Evolutionary conservation across 2,329 filamentous ascomycete species (phyloP), one percentile per base, ranked within the genome.

Genomic region (Verticillium tricorpus): DNA sequence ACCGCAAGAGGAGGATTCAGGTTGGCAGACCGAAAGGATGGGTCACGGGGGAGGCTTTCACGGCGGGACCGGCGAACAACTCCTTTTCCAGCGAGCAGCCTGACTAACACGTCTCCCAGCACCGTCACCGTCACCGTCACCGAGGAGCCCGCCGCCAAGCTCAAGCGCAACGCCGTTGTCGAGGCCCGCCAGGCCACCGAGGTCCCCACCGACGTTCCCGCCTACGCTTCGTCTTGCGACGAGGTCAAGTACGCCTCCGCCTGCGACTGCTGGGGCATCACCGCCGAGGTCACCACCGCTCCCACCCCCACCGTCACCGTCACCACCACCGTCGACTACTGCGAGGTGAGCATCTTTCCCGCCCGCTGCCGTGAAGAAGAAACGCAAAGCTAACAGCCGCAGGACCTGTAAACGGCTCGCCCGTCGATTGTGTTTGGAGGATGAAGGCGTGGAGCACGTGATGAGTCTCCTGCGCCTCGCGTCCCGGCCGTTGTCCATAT

Each of bases 261-360:
- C 60, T 81, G 78, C 74, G 71, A 70, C 59, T 80, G 78, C 75
- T 81, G 73, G 71, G 77, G 78, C 57, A 72, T 80, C 70, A 79
- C 77, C 45, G 72, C 71, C 40, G 64, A 69, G 31, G 71, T 74
- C 56, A 73, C 70, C 62, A 79, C 77, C 12, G 77, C 73, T 60
- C 67, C 75, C 32, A 80, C 77, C 62, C 69, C 72, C 54, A 79
- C 76, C 31, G 69, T 72, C 60, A 79, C 77, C 34, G 74, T 78
- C 61, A 80, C 77, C 62, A 73, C 72, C 62, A 78, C 76, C 57
- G 67, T 70, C 66, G 75, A 78, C 69, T 76, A 71, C 68, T 79
- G 77, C 70, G 76, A 77, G 61, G 75, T 59, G 22, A 54, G 58
- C 31, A 34, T 37, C 45, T n/a, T 31, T 6, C 8, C 22, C 1